phyloP scores from a whole-genome alignment of 768 basidiomycete genomes.

The Tubosaeta brunneosetosa region DNA sequence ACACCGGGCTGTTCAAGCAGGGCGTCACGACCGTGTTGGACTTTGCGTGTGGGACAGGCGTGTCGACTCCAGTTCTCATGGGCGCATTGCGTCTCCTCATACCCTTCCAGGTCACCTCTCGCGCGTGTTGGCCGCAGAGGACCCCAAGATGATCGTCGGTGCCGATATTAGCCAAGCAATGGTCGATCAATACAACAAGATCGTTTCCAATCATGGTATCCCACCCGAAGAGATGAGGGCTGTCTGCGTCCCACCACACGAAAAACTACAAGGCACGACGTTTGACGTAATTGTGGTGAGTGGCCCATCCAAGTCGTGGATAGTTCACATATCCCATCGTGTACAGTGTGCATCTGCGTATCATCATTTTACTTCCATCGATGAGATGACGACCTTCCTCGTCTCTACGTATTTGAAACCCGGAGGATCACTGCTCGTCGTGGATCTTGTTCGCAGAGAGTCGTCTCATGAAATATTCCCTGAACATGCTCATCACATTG shows the following conservation, averaged over 20 bases:
- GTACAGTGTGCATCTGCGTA: conserved; percentile 58
- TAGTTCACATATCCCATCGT: background rate
- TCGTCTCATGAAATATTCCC: conserved; percentile 26
- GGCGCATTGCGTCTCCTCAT: background rate
- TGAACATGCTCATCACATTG: conserved; percentile 37
- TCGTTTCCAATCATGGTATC: conserved; percentile 58
- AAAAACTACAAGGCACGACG: conserved; percentile 42
- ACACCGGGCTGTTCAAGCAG: conserved; percentile 46
- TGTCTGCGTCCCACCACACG: conserved; percentile 41
- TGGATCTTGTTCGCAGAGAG: conserved; percentile 43
- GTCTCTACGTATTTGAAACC: conserved; percentile 52
- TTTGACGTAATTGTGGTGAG: conserved; percentile 74
- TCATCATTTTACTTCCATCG: conserved; percentile 55
- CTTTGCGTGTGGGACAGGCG: conserved; percentile 69
- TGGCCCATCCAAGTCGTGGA: background rate
- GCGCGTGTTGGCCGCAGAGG: conserved; percentile 51
- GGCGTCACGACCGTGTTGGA: conserved; percentile 60
- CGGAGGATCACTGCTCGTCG: conserved; percentile 54
- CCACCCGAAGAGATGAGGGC: conserved; percentile 63
- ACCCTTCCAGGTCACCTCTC: conserved; percentile 53
- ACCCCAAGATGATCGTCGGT: conserved; percentile 61
- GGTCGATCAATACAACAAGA: conserved; percentile 62
- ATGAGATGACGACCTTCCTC: conserved; percentile 48
- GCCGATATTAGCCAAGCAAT: conserved; percentile 71
- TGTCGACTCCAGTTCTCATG: background rate